Conservation (phyloP, 768 basidiomycete species). For the Mycena capillaripes region DNA sequence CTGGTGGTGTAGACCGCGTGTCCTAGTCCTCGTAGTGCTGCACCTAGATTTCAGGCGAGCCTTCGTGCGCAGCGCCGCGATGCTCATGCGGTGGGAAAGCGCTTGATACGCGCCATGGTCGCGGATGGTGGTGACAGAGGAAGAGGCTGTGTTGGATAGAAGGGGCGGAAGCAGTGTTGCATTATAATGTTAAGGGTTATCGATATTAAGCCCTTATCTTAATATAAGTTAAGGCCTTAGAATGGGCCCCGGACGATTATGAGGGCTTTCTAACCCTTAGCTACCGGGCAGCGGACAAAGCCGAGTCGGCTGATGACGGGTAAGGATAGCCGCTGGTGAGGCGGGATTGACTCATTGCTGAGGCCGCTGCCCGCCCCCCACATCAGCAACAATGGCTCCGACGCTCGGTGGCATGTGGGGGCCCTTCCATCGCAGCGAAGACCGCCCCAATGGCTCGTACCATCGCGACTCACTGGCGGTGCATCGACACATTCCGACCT, state of each 20-base stretch:
- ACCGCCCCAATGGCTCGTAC: conserved; percentile 2
- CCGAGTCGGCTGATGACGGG: background rate
- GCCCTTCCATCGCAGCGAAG: conserved; percentile 7
- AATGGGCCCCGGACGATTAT: background rate
- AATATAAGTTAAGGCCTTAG: background rate
- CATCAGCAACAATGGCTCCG: background rate
- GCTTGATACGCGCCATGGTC: no score
- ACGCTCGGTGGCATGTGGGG: background rate
- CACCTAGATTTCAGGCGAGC: no score
- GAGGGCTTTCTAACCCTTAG: conserved; percentile 7
- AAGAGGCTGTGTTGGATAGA: no score
- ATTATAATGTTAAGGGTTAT: no score
- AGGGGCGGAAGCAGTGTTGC: no score
- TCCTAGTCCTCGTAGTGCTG: no score
- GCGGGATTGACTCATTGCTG: background rate
- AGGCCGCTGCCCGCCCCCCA: background rate
- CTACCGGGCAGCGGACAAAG: background rate
- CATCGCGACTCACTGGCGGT: conserved; percentile 18
- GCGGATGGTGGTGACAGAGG: no score
- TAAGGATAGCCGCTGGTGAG: background rate
- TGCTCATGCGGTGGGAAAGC: no score
- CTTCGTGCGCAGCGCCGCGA: no score
- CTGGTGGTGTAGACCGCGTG: no score
- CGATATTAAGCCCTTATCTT: background rate
- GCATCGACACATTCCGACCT: conserved; percentile 9